Evolutionary conservation across 805 yeast genomes (phyloP).

Genomic region (Candida cerambycidarum): DNA sequence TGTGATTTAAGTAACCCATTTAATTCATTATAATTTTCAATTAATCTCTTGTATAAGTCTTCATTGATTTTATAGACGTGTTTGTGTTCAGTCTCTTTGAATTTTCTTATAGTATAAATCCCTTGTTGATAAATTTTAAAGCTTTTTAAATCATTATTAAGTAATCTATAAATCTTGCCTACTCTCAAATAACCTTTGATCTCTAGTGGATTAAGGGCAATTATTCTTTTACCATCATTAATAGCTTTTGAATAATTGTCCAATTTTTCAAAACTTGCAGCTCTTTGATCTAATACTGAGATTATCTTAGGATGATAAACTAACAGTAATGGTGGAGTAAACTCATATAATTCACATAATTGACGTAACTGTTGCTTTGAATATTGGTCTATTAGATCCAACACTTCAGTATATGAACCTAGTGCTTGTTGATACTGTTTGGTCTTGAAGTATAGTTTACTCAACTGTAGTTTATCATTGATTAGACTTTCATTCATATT

Average conservation of each 20-base stretch:
- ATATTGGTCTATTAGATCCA: slow-evolving; percentile 18
- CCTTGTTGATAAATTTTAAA: slow-evolving; percentile 38
- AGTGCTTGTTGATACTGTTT: slow-evolving; percentile 30
- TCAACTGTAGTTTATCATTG: slow-evolving; percentile 27
- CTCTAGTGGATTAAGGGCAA: slow-evolving; percentile 41
- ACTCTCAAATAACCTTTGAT: slow-evolving; percentile 51
- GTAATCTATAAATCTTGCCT: slow-evolving; percentile 33
- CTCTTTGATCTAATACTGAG: slow-evolving; percentile 43
- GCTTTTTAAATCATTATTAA: slow-evolving; percentile 32
- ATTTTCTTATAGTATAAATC: slow-evolving; percentile 31
- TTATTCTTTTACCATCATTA: slow-evolving; percentile 35
- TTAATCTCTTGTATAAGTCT: slow-evolving; percentile 26
- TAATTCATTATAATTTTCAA: slow-evolving; percentile 21
- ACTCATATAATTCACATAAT: slow-evolving; percentile 23
- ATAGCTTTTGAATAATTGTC: slow-evolving; percentile 30
- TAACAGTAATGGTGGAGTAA: slow-evolving; percentile 28
- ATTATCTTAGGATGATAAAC: slow-evolving; percentile 38
- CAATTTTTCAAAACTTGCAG: slow-evolving; percentile 50
- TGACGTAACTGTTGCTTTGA: slow-evolving; percentile 16
- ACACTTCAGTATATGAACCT: slow-evolving; percentile 24
- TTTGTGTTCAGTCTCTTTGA: slow-evolving; percentile 23
- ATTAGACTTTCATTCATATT: slow-evolving; percentile 22
- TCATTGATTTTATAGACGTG: slow-evolving; percentile 18
- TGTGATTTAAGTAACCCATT: slow-evolving; percentile 19
- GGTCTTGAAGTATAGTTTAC: slow-evolving; percentile 32